These are phyloP conservation scores for Erysiphe pulchra DNA, from an alignment of 2,329 filamentous ascomycete species.

Conservation along the genomic window DNA sequence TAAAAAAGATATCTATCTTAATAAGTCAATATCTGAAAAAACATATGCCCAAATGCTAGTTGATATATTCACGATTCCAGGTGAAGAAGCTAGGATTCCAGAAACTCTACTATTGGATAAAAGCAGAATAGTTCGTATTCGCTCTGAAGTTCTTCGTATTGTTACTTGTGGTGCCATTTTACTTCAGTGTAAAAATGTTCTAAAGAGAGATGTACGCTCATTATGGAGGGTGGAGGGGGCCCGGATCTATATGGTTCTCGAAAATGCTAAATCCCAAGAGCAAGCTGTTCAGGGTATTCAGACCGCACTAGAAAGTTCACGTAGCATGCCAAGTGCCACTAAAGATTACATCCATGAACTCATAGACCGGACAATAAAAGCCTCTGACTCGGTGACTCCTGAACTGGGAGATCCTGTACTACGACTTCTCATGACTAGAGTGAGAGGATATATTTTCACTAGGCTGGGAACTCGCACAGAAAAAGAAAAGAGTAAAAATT, in stretches of 20 bases:
- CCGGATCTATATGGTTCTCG: constrained; percentile 44
- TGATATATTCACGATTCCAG: constrained; percentile 45
- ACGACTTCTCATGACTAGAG: constrained; percentile 38
- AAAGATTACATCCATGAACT: constrained; percentile 31
- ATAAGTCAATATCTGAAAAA: constrained; percentile 38
- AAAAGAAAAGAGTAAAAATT: constrained; percentile 43
- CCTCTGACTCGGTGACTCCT: constrained; percentile 5
- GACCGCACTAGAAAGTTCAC: constrained; percentile 33
- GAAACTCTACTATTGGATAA: constrained; percentile 50
- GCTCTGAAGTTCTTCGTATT: constrained; percentile 33
- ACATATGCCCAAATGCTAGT: constrained; percentile 55
- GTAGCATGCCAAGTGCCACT: constrained; percentile 37
- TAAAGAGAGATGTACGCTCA: constrained; percentile 54
- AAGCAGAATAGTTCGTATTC: constrained; percentile 32
- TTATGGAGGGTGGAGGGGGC: constrained; percentile 53
- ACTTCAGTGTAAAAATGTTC: constrained; percentile 56
- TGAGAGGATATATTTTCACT: constrained; percentile 38
- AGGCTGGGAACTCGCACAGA: constrained; percentile 39
- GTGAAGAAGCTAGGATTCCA: constrained; percentile 30
- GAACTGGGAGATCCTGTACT: constrained; percentile 27
- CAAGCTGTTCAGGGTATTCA: constrained; percentile 29
- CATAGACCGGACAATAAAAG: constrained; percentile 27
- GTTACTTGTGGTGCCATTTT: constrained; percentile 50
- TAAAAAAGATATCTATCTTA: constrained; percentile 32
- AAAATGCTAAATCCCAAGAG: constrained; percentile 25